Base-by-base conservation (phyloP, 305 asterid genomes). In the Ajuga reptans region DNA sequence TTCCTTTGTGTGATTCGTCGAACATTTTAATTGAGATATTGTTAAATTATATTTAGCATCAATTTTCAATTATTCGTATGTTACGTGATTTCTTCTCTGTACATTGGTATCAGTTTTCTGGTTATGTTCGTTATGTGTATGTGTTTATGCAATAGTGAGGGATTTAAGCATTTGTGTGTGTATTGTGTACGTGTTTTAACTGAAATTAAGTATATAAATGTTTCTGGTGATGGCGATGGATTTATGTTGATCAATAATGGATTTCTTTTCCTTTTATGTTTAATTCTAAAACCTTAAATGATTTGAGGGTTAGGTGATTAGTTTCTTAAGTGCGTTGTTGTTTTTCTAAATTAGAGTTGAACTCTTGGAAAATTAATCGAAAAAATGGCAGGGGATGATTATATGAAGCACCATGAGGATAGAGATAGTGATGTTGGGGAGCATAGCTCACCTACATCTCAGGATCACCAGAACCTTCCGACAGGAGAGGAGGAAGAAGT, bases 401-500 rank as follows among this genome's bases (percentile, higher is more conserved):
- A 74, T 57, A 36, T 61, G 53, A 69, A 64, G 65, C 72, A 77
- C 16, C 75, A 76, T 8, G 78, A 67, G 9, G 80, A 60, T 56
- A 66, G 55, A 72, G 78, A 68, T 34, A 72, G 75, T 34, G 81
- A 58, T 58, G 68, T 52, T 61, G 78, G 76, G 68, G 85, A 79
- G 62, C 62, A 72, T 33, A 73, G 72, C 55, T 84, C 88, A 2
- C 81, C 81, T 3, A 73, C 72, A 55, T 78, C 80, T 2, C 83
- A 73, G 8, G 84, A 80, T 56, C 66, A 56, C 45, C 76, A 68
- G 72, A 73, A 49, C 56, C 69, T 45, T 59, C 47, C 49, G 16
- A 67, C 61, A 0, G 82, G 77, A 53, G 86, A 73, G 16, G 84
- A 79, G 53, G 78, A 78, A 46, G 74, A 59, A 54, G 75, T 62